Percentiles rank a stretch among this genome's conserved stretches.
Evolutionary conservation across 768 basidiomycete genomes (phyloP).

Genomic region (Gymnopilus dilepis): DNA sequence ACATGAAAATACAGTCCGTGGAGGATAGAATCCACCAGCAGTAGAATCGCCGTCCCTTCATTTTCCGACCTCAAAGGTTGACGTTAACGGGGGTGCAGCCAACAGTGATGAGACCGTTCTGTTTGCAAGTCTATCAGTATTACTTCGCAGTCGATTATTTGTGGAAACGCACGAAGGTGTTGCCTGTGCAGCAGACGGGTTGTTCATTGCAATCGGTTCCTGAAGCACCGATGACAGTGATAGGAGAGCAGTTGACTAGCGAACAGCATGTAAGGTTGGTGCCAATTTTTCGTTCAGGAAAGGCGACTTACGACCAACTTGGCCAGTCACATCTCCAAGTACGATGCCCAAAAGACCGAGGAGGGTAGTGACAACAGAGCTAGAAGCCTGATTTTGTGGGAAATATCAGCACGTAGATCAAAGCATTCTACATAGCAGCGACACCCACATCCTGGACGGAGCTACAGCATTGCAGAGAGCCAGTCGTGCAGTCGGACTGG

Average conservation of each 20-base stretch:
- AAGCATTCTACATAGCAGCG: background rate
- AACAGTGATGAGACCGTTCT: conserved; percentile 33
- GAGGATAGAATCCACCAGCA: background rate
- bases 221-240: conserved; percentile 31
- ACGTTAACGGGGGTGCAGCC: conserved; percentile 37
- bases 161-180: conserved; percentile 31
- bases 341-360: conserved; percentile 36
- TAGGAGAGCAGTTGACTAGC: conserved; percentile 36
- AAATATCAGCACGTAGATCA: background rate
- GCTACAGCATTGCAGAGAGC: conserved; percentile 35
- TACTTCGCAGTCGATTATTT: too few relatives aligned
- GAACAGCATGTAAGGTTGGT: background rate
- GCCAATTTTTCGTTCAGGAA: background rate
- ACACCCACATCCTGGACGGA: conserved; percentile 24
- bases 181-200: conserved; percentile 37
- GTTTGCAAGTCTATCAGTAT: background rate
- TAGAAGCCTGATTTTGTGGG: conserved; percentile 19
- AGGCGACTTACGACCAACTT: conserved; percentile 21
- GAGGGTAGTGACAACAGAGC: conserved; percentile 13
- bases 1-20: background rate
- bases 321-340: conserved; percentile 21
- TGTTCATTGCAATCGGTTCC: conserved; percentile 31
- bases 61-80: conserved; percentile 23
- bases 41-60: background rate
- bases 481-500: conserved; percentile 32